Evolutionary conservation across 805 yeast species (phyloP), one percentile per base, ranked within the genome.

Genomic region (Yarrowia phangngaensis): DNA sequence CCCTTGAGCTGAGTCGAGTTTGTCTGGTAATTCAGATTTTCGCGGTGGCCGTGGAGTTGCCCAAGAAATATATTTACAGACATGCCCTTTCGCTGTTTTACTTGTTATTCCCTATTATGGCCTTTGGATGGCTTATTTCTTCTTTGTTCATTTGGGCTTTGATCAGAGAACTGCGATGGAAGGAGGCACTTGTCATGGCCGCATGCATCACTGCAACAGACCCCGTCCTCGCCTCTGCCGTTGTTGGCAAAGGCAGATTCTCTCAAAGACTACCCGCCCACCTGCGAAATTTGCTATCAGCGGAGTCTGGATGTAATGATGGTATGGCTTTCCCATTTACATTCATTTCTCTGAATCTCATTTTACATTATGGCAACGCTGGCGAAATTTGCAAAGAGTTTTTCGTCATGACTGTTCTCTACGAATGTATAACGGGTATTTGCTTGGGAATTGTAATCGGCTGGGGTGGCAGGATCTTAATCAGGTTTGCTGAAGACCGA

Each of bases 271-370:
- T 88, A 13, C 95, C 95, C 1, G 95, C 94, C n/a, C 96, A 88
- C 65, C 71, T 88, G 66, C 73, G 95, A 57, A 84, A 87, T 60
- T 66, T 88, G 36, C 69, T 89, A 19, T 77, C 89, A 22, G 95
- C 95, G 0, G 95, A 86, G 58, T 82, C 90, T 0, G 94, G 89
- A 3, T 84, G 95, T 62, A 88, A 88, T 64, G 97, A 88, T 61
- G 97, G 97, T 33, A 82, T 88, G 92, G 96, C 96, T 0, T 88
- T 85, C 60, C 97, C 97, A 0, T 88, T 88, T 61, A 84, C 85
- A 19, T 72, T 66, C 64, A 60, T 89, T 31, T 79, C 92, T 2
- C 67, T 86, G 53, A 75, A 82, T 60, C 61, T 87, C 36, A 75
- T 88, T 46, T 62, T 78, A n/a, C 78, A 82, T 60, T 72, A 74